Evolutionary conservation across 2,329 filamentous ascomycete species (phyloP).

Genomic region (Cordyceps tenuipes): DNA sequence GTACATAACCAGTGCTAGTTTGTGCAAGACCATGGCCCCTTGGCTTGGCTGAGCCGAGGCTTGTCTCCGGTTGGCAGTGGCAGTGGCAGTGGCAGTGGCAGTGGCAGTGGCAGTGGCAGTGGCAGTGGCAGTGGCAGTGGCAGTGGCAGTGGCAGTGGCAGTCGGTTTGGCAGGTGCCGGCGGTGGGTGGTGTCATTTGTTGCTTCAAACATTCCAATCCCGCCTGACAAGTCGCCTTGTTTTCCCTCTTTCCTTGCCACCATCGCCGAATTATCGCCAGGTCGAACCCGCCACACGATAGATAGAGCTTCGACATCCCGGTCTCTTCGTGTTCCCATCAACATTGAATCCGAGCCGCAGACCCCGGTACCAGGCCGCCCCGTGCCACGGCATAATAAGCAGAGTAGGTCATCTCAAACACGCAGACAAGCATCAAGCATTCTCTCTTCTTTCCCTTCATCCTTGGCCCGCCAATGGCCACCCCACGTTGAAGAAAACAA

Average conservation of each 20-base stretch:
- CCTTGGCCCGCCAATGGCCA: background rate
- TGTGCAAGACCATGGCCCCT: too few relatives aligned
- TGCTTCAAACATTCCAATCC: conserved; percentile 4
- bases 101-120: too few relatives aligned
- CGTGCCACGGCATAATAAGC: conserved; percentile 10
- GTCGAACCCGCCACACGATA: background rate
- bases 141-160: too few relatives aligned
- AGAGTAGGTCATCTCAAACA: background rate
- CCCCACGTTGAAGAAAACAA: background rate
- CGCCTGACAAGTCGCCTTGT: background rate
- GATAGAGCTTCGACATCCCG: background rate
- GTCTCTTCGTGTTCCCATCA: background rate
- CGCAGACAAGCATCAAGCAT: background rate
- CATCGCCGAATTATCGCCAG: background rate
- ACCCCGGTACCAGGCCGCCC: background rate
- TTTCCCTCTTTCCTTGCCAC: background rate
- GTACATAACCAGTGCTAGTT: too few relatives aligned
- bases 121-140: too few relatives aligned
- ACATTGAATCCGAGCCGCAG: background rate
- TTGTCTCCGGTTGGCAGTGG: too few relatives aligned
- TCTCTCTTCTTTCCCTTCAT: background rate
- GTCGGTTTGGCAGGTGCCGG: too few relatives aligned
- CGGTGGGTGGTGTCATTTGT: too few relatives aligned
- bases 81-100: too few relatives aligned
- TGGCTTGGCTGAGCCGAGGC: too few relatives aligned